Evolutionary conservation across 1,284 basidiomycete genomes (phyloP), one percentile per base, ranked within the genome.

Genomic region (Rhodotorula mucilaginosa): DNA sequence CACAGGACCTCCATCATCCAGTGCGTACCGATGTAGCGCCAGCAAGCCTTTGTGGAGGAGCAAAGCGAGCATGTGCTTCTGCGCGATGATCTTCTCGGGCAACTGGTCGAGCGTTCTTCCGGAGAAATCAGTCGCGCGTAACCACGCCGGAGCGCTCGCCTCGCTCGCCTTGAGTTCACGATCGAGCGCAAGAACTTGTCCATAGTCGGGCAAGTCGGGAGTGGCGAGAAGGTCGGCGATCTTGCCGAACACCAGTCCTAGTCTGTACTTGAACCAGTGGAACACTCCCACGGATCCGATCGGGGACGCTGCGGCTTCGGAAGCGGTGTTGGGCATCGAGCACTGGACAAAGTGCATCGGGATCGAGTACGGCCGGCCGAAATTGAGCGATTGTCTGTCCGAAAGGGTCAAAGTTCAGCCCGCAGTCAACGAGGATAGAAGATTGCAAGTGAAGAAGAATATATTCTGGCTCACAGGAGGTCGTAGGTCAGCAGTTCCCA

Each of bases 21-120:
- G 21, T 16, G n/a, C 51, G 18, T n/a, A 52, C 18, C 76, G 72
- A 62, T 76, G 76, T 18, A 76, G 58, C 64, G 70, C 69, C 21
- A 77, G 59, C 31, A 77, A 48, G 13, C 70, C 76, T 67, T 76
- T 77, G 68, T 77, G 68, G 56, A 74, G 71, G 58, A 77, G 73
- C 64, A 77, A 68, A 29, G 70, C 70, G 23, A 75, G 72, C 49
- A 74, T 73, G 59, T 77, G 76, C 65, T 71, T 68, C 64, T 77
- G 76, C 49, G 74, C 64, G 4, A 72, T 68, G n/a, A 72, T 64
- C 58, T 68, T 73, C n/a, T 59, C 61, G 10, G 59, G 58, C 44
- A 68, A 67, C 4, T 63, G 44, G 12, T 65, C 49, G 18, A 31
- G 58, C n/a, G 48, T 39, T 3, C 57, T 58, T n/a, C 47, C 57